These are phyloP conservation scores for Thymus quinquecostatus DNA, from an alignment of 257 asterid genomes.

Conservation along the genomic window DNA sequence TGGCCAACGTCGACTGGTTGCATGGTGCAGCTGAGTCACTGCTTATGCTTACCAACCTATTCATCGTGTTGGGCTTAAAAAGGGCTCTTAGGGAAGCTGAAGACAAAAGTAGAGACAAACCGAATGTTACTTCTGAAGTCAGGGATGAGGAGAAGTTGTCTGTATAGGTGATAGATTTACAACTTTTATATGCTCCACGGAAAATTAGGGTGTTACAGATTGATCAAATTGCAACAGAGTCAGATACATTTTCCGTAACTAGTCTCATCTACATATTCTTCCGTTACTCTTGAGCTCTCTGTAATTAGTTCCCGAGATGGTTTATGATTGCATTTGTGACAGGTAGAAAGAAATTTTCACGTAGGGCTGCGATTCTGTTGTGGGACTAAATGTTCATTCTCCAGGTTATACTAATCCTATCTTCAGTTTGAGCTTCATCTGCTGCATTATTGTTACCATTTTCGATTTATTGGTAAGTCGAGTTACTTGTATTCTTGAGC, in stretches of 20 bases:
- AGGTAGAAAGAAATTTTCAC: conserved; percentile 2
- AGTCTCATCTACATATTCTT: conserved; percentile 12
- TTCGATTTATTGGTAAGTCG: neutral
- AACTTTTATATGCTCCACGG: neutral
- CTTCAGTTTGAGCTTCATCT: conserved; percentile 5
- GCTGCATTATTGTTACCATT: neutral
- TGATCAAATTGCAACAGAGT: neutral
- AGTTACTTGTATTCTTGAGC: neutral
- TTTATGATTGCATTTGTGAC: conserved; percentile 3
- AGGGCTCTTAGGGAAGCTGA: conserved; percentile 60
- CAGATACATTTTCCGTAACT: neutral
- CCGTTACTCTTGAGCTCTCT: neutral
- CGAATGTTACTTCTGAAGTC: conserved; percentile 36
- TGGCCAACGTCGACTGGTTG: conserved; percentile 95
- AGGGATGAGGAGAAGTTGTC: conserved; percentile 56
- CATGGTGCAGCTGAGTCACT: conserved; percentile 99
- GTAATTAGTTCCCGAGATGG: conserved; percentile 6
- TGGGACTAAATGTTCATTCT: conserved; percentile 19
- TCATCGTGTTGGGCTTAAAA: conserved; percentile 83
- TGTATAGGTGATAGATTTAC: conserved; percentile 36
- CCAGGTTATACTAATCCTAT: conserved; percentile 12
- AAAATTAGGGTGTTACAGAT: neutral
- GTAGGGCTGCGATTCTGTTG: neutral
- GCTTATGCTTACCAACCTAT: conserved; percentile 85
- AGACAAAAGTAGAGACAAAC: conserved; percentile 36